Conservation (phyloP, 2,329 filamentous ascomycete species). For the Bretziella fagacearum region DNA sequence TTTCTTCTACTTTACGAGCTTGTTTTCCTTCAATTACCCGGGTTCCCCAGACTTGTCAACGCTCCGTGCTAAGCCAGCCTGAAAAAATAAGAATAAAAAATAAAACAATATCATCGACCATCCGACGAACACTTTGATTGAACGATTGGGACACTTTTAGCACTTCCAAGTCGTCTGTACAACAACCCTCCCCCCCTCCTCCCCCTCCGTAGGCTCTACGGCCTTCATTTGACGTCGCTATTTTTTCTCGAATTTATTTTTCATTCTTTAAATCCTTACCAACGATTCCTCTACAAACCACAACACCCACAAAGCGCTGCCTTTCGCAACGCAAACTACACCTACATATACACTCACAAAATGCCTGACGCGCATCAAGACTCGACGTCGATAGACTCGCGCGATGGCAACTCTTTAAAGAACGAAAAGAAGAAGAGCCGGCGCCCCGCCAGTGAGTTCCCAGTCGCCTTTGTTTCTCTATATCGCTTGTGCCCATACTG, state of each 20-base stretch:
- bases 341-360: constrained; percentile 18
- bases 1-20: no score
- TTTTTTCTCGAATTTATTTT: no score
- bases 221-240: neutral
- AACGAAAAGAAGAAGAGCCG: constrained; percentile 76
- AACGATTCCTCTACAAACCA: neutral
- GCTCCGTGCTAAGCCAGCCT: no score
- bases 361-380: constrained; percentile 28
- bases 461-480: constrained; percentile 20
- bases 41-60: no score
- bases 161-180: neutral
- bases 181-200: neutral
- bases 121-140: no score
- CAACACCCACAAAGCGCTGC: no score
- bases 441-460: constrained; percentile 68
- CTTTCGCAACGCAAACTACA: neutral
- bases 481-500: neutral
- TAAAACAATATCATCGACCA: no score
- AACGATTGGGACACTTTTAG: neutral
- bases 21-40: no score
- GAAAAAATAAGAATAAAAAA: no score
- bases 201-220: neutral
- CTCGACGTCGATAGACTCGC: constrained; percentile 36
- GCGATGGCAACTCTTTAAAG: constrained; percentile 32
- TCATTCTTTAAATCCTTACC: neutral